These are phyloP conservation scores for Psophocarpus tetragonolobus DNA, from an alignment of 306 rosid genomes.

Conservation along the genomic window DNA sequence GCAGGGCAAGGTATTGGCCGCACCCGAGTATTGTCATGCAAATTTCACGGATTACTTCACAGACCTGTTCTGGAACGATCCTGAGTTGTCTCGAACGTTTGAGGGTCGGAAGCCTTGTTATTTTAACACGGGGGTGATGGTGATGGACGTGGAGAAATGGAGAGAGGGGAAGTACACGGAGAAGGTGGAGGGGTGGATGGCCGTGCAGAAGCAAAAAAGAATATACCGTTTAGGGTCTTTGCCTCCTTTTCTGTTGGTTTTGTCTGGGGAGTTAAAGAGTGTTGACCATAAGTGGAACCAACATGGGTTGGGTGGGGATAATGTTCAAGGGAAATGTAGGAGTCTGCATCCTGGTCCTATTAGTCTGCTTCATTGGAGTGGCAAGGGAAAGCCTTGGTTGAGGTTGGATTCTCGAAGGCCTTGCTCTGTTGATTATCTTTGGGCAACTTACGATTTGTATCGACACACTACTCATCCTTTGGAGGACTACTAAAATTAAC, in stretches of 20 bases:
- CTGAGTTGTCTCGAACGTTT: slow-evolving; percentile 39
- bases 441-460: slow-evolving; percentile 90
- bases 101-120: slow-evolving; percentile 67
- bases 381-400: slow-evolving; percentile 93
- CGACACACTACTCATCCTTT: slow-evolving; percentile 56
- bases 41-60: slow-evolving; percentile 75
- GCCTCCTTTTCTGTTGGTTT: slow-evolving; percentile 80
- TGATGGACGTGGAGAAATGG: slow-evolving; percentile 74
- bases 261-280: slow-evolving; percentile 68
- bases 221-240: slow-evolving; percentile 80
- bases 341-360: slow-evolving; percentile 81
- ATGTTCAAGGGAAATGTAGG: slow-evolving; percentile 76
- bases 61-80: slow-evolving; percentile 61
- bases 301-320: slow-evolving; percentile 89
- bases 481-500: too few relatives aligned
- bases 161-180: slow-evolving; percentile 56
- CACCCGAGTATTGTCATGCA: slow-evolving; percentile 84
- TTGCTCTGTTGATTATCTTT: slow-evolving; percentile 74
- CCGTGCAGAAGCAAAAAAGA: slow-evolving; percentile 74
- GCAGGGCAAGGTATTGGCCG: slow-evolving; percentile 75
- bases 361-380: slow-evolving; percentile 91
- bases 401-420: slow-evolving; percentile 87
- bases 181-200: slow-evolving; percentile 81
- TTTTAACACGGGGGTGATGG: slow-evolving; percentile 92
- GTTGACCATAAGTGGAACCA: slow-evolving; percentile 93